Percentiles rank a stretch among this genome's conserved stretches.
Evolutionary conservation across 345 rosid genomes (phyloP).

Genomic region (Brassica napus): Da-Ae NC_063449.1:46396501-46397000

Average conservation of each 20-base stretch:
- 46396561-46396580: not conserved
- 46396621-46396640: not conserved
- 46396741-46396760: not conserved
- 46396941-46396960: constrained; percentile 2
- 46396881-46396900: too few relatives aligned
- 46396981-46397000: not conserved
- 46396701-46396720: not conserved
- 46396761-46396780: constrained; percentile 1
- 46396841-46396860: constrained; percentile 22
- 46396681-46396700: not conserved
- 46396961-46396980: not conserved
- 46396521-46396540: constrained; percentile 29
- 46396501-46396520: constrained; percentile 42
- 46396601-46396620: constrained; percentile 6
- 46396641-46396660: constrained; percentile 11
- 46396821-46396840: constrained; percentile 11
- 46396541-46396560: constrained; percentile 17
- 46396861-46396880: too few relatives aligned
- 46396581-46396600: constrained; percentile 22
- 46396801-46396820: not conserved
- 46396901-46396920: not conserved
- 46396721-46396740: not conserved
- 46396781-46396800: constrained; percentile 1
- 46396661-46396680: not conserved
- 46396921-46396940: constrained; percentile 8